phyloP scores from a whole-genome alignment of 2,329 filamentous ascomycete species.

The Orbilia javanica region DNA sequence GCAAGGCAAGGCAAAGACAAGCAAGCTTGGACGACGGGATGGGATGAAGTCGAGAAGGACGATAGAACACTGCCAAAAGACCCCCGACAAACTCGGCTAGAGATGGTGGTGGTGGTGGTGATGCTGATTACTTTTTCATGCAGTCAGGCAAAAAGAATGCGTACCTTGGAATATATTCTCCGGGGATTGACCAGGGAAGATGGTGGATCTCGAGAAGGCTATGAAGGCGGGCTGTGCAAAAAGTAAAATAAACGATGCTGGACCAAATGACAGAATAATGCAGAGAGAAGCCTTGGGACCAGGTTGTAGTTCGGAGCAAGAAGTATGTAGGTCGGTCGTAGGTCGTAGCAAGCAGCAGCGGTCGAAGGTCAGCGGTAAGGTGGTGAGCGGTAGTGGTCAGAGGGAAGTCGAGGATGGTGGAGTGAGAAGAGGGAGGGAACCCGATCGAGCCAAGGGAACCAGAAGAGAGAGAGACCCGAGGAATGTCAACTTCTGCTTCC shows the following conservation, averaged over 20 bases:
- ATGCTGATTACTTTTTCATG: constrained; percentile 48
- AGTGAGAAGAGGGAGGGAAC: background rate
- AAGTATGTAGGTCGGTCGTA: too few relatives aligned
- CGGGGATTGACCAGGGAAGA: constrained; percentile 19
- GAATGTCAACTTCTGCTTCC: background rate
- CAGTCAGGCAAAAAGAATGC: constrained; percentile 16
- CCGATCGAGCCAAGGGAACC: background rate
- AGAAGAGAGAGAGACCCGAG: background rate
- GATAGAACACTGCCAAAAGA: constrained; percentile 2
- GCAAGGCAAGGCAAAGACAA: background rate
- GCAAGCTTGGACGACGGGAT: constrained; percentile 10
- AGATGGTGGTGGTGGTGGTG: constrained; percentile 21
- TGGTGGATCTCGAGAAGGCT: constrained; percentile 33
- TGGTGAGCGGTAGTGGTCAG: too few relatives aligned
- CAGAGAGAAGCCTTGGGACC: constrained; percentile 17
- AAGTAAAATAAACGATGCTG: too few relatives aligned
- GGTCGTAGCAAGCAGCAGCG: too few relatives aligned
- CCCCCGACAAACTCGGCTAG: constrained; percentile 39
- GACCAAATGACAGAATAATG: constrained; percentile 1
- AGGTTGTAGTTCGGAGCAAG: background rate
- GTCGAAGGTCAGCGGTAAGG: too few relatives aligned
- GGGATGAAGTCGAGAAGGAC: constrained; percentile 20
- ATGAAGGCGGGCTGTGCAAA: constrained; percentile 57
- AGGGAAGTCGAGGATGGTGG: background rate
- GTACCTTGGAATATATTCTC: constrained; percentile 51